A percentile compares a stretch with the other conserved stretches of the same genome.
These are phyloP conservation scores for Thraustotheca clavata DNA, from an alignment of 352 stramenopile species.

Conservation along the genomic window DNA sequence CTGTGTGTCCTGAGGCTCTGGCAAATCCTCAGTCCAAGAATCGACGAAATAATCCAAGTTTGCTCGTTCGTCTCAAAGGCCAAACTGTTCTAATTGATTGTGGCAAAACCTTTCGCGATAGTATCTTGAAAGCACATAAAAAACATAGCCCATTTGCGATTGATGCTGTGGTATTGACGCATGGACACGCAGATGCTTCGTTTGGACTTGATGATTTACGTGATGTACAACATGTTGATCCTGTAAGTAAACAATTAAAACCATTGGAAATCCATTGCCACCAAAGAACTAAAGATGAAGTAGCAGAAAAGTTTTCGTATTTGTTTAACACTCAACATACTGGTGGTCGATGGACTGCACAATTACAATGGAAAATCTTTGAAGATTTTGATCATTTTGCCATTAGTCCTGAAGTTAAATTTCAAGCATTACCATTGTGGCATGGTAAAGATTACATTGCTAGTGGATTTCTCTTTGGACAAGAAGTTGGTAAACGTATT, in stretches of 20 bases:
- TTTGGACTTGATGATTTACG: conserved; percentile 79
- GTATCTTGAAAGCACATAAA: conserved; percentile 47
- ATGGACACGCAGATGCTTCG: conserved; percentile 75
- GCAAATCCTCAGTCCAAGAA: conserved; percentile 62
- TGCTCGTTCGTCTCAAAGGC: conserved; percentile 49
- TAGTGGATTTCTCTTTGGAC: conserved; percentile 73
- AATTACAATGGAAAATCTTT: conserved; percentile 59
- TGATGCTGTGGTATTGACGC: conserved; percentile 72
- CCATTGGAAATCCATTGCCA: conserved; percentile 58
- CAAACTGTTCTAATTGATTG: conserved; percentile 76
- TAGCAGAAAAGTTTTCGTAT: conserved; percentile 72
- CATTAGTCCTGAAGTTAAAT: conserved; percentile 30
- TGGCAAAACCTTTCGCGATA: conserved; percentile 82
- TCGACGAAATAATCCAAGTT: conserved; percentile 65
- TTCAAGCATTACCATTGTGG: conserved; percentile 68
- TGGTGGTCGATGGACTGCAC: conserved; percentile 52
- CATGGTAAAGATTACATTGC: conserved; percentile 74
- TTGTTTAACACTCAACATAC: conserved; percentile 42
- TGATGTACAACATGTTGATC: conserved; percentile 76
- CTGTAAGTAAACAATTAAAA: too few relatives aligned
- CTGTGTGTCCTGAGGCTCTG: conserved; percentile 59
- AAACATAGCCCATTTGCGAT: conserved; percentile 33
- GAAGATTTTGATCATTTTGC: conserved; percentile 41
- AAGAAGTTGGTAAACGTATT: conserved; percentile 51
- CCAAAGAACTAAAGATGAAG: conserved; percentile 38